A percentile compares a stretch with the other conserved stretches of the same genome.
Evolutionary conservation across 176 grass and related monocot genomes (phyloP).

Genomic region (Typha latifolia): DNA sequence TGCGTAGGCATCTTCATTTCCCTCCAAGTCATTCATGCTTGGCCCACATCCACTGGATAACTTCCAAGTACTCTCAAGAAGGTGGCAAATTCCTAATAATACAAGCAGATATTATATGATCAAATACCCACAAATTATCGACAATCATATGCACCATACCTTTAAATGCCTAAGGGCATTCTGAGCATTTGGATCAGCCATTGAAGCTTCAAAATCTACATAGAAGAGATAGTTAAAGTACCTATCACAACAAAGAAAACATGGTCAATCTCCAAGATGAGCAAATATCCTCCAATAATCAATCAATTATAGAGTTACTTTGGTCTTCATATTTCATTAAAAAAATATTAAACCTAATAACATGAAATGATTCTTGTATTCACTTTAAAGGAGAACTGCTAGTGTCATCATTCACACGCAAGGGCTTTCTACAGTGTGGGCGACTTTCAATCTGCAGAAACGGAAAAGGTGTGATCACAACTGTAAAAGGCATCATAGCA

Average conservation of each 20-base stretch:
- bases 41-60: constrained; percentile 52
- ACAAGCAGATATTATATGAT: constrained; percentile 1
- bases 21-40: constrained; percentile 29
- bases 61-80: constrained; percentile 75
- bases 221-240: constrained; percentile 93
- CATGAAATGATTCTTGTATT: constrained; percentile 15
- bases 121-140: neutral
- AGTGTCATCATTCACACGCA: constrained; percentile 57
- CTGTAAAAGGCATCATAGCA: neutral
- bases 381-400: constrained; percentile 47
- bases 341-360: neutral
- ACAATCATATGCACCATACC: constrained; percentile 25
- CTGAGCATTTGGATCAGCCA: constrained; percentile 68
- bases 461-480: neutral
- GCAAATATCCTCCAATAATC: neutral
- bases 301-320: neutral
- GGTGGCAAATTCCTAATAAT: constrained; percentile 52
- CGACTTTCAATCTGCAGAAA: constrained; percentile 74
- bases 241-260: constrained; percentile 28
- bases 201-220: constrained; percentile 83
- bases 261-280: constrained; percentile 9
- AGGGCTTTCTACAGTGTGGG: constrained; percentile 53
- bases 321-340: neutral
- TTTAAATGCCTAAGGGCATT: constrained; percentile 78
- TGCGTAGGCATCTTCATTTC: neutral